Evolutionary conservation across 2,329 filamentous ascomycete species (phyloP).

Genomic region (Zymoseptoria crescenta): DNA sequence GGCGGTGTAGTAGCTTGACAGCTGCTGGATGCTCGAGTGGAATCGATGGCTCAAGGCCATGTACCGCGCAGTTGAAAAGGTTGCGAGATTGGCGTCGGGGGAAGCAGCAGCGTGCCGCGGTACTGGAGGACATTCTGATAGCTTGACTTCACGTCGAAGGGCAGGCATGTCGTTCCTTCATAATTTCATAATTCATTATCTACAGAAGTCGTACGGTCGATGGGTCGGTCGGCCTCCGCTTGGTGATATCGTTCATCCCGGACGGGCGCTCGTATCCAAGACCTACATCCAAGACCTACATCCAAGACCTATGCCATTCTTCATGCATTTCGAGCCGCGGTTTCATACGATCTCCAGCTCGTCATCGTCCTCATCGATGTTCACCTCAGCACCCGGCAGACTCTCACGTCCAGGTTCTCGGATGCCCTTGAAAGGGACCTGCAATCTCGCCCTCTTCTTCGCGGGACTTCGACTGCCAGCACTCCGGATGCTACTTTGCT

Average conservation of each 20-base stretch:
- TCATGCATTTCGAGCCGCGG: not conserved
- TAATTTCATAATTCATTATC: not conserved
- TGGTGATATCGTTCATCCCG: not conserved
- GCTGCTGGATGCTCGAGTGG: not conserved
- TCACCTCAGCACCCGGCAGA: conserved; percentile 28
- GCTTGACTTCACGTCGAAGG: too few species aligned
- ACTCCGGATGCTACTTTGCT: conserved; percentile 16
- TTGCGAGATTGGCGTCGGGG: too few species aligned
- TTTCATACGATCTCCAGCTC: conserved; percentile 41
- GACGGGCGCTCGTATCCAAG: not conserved
- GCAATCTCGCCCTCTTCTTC: conserved; percentile 43
- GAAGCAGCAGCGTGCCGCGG: too few species aligned
- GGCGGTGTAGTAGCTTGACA: not conserved
- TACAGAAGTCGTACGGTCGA: not conserved
- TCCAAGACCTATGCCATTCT: too few species aligned
- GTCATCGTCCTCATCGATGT: conserved; percentile 37
- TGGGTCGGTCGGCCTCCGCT: not conserved
- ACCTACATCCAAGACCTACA: too few species aligned
- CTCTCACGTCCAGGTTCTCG: conserved; percentile 43
- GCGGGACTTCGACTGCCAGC: conserved; percentile 30
- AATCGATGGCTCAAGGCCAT: not conserved
- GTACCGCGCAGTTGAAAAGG: too few species aligned
- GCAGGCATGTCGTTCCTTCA: not conserved
- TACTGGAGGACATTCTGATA: too few species aligned
- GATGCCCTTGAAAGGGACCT: conserved; percentile 42